phyloP scores from a whole-genome alignment of 1,284 basidiomycete genomes.

The Ustilago trichophora region DNA sequence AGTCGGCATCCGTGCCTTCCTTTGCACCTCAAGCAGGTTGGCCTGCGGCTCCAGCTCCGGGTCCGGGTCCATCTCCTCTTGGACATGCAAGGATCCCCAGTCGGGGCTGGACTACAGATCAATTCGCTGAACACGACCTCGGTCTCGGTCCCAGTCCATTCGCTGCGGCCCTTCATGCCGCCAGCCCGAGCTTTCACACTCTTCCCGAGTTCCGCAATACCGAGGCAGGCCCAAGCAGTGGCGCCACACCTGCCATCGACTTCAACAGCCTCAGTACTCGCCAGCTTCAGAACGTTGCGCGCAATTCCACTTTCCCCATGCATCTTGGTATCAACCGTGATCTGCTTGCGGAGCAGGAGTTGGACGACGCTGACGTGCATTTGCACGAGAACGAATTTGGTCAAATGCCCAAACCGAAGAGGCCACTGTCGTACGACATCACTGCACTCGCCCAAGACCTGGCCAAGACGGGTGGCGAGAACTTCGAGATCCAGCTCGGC shows the following conservation, averaged over 20 bases:
- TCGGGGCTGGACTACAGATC: conserved; percentile 24
- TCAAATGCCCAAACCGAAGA: conserved; percentile 6
- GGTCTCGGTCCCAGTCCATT: conserved; percentile 43
- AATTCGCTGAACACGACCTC: conserved; percentile 31
- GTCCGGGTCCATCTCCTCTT: neutral
- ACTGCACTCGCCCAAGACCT: conserved; percentile 29
- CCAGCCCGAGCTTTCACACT: conserved; percentile 13
- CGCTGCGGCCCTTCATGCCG: conserved; percentile 33
- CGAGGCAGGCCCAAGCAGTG: neutral
- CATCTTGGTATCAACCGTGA: conserved; percentile 50
- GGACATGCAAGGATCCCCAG: neutral
- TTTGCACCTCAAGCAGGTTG: neutral
- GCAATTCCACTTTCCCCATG: conserved; percentile 46
- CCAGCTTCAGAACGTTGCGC: conserved; percentile 54
- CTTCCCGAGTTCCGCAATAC: conserved; percentile 1
- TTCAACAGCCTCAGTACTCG: conserved; percentile 44
- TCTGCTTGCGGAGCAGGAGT: conserved; percentile 25
- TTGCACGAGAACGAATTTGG: conserved; percentile 22
- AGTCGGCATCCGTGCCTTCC: neutral
- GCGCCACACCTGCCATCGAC: conserved; percentile 18
- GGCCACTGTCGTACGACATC: conserved; percentile 16
- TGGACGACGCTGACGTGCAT: conserved; percentile 5
- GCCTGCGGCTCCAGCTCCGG: neutral
- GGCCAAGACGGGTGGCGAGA: conserved; percentile 28
- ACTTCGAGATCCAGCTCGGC: conserved; percentile 40